These are phyloP conservation scores for Excoecaria agallocha DNA, from an alignment of 345 rosid species.

Conservation along the genomic window DNA sequence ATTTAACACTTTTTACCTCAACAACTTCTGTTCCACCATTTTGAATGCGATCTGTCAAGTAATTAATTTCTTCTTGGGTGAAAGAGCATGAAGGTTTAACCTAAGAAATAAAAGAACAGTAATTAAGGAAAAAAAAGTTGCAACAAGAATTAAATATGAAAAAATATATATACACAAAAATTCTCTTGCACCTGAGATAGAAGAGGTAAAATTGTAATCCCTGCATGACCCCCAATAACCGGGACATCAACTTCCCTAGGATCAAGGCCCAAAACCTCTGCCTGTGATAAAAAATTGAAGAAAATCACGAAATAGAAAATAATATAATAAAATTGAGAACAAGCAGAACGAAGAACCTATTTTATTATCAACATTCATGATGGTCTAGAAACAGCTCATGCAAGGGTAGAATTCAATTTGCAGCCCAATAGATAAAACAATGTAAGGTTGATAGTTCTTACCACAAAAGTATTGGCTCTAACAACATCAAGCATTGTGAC, in stretches of 20 bases:
- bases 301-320: neutral
- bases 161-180: constrained; percentile 39
- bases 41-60: constrained; percentile 87
- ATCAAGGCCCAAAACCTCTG: constrained; percentile 93
- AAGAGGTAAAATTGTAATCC: constrained; percentile 75
- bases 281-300: constrained; percentile 46
- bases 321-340: neutral
- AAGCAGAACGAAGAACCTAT: neutral
- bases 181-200: constrained; percentile 66
- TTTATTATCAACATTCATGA: neutral
- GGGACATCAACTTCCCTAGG: constrained; percentile 96
- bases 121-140: neutral
- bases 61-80: constrained; percentile 71
- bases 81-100: constrained; percentile 81
- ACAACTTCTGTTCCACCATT: constrained; percentile 99
- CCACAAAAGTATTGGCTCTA: constrained; percentile 98
- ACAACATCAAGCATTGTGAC: constrained; percentile 98
- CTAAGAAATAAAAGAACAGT: constrained; percentile 35
- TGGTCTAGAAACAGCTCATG: neutral
- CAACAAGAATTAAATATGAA: neutral
- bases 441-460: constrained; percentile 27
- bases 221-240: constrained; percentile 95
- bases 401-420: neutral
- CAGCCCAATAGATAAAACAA: neutral
- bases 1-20: constrained; percentile 46